Conservation (phyloP, 2,329 filamentous ascomycete genomes). For the Fusarium oligoseptatum region DNA sequence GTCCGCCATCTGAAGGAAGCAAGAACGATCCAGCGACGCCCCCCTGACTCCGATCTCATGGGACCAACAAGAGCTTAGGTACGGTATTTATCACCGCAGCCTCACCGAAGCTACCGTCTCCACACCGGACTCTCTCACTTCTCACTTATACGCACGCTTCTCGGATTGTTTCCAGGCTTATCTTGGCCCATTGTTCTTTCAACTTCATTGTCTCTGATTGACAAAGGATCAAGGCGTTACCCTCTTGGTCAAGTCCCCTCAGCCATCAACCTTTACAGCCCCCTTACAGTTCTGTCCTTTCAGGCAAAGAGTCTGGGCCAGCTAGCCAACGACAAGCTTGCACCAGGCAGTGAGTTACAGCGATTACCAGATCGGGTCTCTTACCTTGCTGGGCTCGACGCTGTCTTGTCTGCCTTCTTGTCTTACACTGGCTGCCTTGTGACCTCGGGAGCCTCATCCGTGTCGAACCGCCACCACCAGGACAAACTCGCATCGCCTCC, state of each 20-base stretch:
- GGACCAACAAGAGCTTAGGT: constrained; percentile 8
- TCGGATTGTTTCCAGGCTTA: not conserved
- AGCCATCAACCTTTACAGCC: not conserved
- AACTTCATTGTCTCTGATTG: not conserved
- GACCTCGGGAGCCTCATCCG: constrained; percentile 26
- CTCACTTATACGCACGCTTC: not conserved
- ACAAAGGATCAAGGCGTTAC: not conserved
- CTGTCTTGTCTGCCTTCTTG: constrained; percentile 11
- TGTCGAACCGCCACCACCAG: constrained; percentile 15
- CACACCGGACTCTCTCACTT: not conserved
- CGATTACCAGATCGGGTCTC: not conserved
- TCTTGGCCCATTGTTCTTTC: not conserved
- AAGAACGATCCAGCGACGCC: constrained; percentile 19
- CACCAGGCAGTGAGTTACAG: not conserved
- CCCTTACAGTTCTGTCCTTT: not conserved
- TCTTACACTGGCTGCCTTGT: constrained; percentile 21
- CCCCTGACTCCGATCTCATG: constrained; percentile 12
- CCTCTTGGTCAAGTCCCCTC: not conserved
- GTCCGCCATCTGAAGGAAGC: constrained; percentile 15
- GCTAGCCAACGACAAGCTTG: not conserved
- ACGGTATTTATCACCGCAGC: constrained; percentile 16
- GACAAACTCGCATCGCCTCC: constrained; percentile 17
- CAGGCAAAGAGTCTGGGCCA: not conserved
- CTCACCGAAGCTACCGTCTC: constrained; percentile 16
- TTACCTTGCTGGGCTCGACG: constrained; percentile 11